phyloP scores from a whole-genome alignment of 495 filamentous ascomycete species.

The Saxispiralis lemnorum region DNA sequence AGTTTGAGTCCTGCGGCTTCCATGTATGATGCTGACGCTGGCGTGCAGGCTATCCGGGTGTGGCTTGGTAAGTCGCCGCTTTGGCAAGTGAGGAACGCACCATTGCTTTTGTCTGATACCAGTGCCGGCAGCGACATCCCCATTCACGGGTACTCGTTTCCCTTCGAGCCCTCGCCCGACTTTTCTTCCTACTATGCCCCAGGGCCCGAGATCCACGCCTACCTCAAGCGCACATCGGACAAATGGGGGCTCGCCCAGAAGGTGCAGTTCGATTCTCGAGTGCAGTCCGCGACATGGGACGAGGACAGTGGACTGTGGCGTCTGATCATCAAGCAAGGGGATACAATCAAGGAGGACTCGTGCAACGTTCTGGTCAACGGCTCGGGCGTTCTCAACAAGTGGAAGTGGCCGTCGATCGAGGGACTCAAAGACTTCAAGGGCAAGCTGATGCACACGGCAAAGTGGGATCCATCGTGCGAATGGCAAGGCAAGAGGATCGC shows the following conservation, averaged over 20 bases:
- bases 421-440: constrained; percentile 21
- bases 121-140: constrained; percentile 36
- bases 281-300: constrained; percentile 17
- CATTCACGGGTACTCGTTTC: constrained; percentile 14
- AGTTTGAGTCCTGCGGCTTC: background rate
- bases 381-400: constrained; percentile 21
- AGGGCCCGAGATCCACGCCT: constrained; percentile 21
- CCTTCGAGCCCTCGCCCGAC: constrained; percentile 23
- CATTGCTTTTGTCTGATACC: constrained; percentile 19
- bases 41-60: background rate
- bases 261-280: constrained; percentile 19
- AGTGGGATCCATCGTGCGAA: constrained; percentile 22
- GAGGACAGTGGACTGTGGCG: constrained; percentile 19
- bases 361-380: constrained; percentile 20
- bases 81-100: too few relatives aligned
- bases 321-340: constrained; percentile 18
- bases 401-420: constrained; percentile 20
- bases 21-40: background rate
- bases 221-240: constrained; percentile 17
- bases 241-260: constrained; percentile 24
- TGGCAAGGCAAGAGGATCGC: constrained; percentile 22
- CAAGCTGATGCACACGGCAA: constrained; percentile 23
- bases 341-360: constrained; percentile 15
- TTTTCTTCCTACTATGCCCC: constrained; percentile 23
- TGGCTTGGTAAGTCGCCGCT: background rate